A percentile compares a stretch with the other conserved stretches of the same genome.
Conservation (phyloP, 192 early-diverging fungal genomes). For the Gamsiella multidivaricata region DNA sequence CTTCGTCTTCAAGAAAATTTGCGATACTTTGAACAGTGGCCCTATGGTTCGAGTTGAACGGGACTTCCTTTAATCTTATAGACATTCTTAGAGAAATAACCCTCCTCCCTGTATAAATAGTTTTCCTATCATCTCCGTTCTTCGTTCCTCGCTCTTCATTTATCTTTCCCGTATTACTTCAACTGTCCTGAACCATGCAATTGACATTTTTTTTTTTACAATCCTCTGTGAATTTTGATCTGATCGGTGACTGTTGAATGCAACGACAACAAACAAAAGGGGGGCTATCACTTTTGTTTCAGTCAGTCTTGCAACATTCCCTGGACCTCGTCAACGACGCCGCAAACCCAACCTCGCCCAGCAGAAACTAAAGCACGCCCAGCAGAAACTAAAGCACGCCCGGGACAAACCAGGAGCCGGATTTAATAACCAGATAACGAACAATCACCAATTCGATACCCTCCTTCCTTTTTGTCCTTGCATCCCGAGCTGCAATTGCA, state of each 20-base stretch:
- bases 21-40: constrained; percentile 44
- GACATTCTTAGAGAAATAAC: neutral
- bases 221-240: neutral
- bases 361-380: no score
- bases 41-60: constrained; percentile 33
- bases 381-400: no score
- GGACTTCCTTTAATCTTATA: neutral
- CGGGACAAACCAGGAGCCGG: no score
- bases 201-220: neutral
- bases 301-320: neutral
- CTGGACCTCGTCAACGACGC: no score
- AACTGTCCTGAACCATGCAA: neutral
- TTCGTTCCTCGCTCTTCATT: neutral
- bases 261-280: neutral
- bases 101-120: no score
- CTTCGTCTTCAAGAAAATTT: constrained; percentile 59
- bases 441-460: no score
- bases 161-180: neutral
- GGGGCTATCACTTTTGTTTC: neutral
- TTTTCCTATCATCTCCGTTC: neutral
- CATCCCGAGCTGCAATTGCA: no score
- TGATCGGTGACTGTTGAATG: constrained; percentile 2
- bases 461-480: no score
- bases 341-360: no score
- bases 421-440: no score